Evolutionary conservation across 192 early-diverging fungal genomes (phyloP).

Genomic region (Fimicolochytrium jonesii): DNA sequence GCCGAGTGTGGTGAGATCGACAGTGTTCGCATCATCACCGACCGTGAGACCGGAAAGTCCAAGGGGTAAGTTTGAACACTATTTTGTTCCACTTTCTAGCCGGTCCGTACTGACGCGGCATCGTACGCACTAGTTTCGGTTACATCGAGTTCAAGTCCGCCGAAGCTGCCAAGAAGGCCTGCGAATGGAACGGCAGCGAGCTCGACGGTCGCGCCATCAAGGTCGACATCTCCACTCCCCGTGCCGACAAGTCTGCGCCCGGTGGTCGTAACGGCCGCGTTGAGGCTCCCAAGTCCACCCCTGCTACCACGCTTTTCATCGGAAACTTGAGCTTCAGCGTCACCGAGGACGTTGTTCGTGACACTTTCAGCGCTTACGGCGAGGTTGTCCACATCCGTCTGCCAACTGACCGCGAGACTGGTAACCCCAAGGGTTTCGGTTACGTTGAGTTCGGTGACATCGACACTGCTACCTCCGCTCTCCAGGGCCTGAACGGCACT

Average conservation of each 20-base stretch:
- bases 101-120: no score
- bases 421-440: slow-evolving; percentile 61
- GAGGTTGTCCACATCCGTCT: slow-evolving; percentile 57
- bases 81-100: no score
- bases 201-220: slow-evolving; percentile 79
- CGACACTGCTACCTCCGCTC: slow-evolving; percentile 50
- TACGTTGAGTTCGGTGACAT: slow-evolving; percentile 46
- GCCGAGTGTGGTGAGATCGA: slow-evolving; percentile 65
- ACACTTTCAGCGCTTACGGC: slow-evolving; percentile 54
- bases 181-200: slow-evolving; percentile 62
- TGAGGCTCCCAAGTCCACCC: slow-evolving; percentile 46
- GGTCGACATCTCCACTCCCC: slow-evolving; percentile 67
- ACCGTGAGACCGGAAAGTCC: slow-evolving; percentile 64
- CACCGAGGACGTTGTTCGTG: slow-evolving; percentile 61
- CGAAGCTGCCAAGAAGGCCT: slow-evolving; percentile 64
- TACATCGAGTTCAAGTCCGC: slow-evolving; percentile 80
- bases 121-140: slow-evolving; percentile 63
- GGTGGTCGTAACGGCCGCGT: slow-evolving; percentile 27
- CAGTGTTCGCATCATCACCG: slow-evolving; percentile 72
- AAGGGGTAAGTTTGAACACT: slow-evolving; percentile 65
- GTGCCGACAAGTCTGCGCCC: slow-evolving; percentile 33
- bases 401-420: slow-evolving; percentile 73
- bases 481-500: slow-evolving; percentile 71
- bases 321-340: slow-evolving; percentile 71
- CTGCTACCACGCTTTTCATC: slow-evolving; percentile 73